Conservation (phyloP, 768 basidiomycete genomes). For the Suillus decipiens region DNA sequence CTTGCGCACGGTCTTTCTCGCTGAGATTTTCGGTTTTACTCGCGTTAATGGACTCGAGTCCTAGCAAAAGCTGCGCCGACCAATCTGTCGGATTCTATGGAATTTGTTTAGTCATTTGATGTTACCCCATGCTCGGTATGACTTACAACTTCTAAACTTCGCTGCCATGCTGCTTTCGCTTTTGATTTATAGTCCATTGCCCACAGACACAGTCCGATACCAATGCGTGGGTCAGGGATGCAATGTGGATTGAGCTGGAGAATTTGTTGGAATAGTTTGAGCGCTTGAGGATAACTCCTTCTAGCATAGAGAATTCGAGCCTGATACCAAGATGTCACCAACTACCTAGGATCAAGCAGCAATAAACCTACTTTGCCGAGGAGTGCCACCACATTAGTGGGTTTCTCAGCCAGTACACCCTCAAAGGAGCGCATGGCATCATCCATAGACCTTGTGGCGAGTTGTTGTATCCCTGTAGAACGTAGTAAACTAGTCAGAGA, state of each 20-base stretch:
- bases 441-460: slow-evolving; percentile 79
- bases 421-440: slow-evolving; percentile 85
- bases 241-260: slow-evolving; percentile 76
- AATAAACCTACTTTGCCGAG: slow-evolving; percentile 71
- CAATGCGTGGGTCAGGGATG: slow-evolving; percentile 91
- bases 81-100: slow-evolving; percentile 74
- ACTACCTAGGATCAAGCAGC: background rate
- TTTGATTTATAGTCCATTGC: slow-evolving; percentile 79
- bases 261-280: slow-evolving; percentile 85
- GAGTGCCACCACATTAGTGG: slow-evolving; percentile 85
- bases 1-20: slow-evolving; percentile 62
- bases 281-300: slow-evolving; percentile 73
- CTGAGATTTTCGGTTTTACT: slow-evolving; percentile 71
- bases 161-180: slow-evolving; percentile 88
- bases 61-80: slow-evolving; percentile 80
- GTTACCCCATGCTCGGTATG: background rate
- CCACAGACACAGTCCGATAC: slow-evolving; percentile 94
- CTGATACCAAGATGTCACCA: slow-evolving; percentile 36
- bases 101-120: slow-evolving; percentile 1
- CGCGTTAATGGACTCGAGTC: slow-evolving; percentile 82
- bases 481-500: slow-evolving; percentile 2
- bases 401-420: slow-evolving; percentile 70
- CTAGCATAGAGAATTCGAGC: slow-evolving; percentile 85
- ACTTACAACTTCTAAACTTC: slow-evolving; percentile 82
- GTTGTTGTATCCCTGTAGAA: slow-evolving; percentile 70